phyloP scores from a whole-genome alignment of 2,329 filamentous ascomycete genomes.

The Diplodia mutila region DNA sequence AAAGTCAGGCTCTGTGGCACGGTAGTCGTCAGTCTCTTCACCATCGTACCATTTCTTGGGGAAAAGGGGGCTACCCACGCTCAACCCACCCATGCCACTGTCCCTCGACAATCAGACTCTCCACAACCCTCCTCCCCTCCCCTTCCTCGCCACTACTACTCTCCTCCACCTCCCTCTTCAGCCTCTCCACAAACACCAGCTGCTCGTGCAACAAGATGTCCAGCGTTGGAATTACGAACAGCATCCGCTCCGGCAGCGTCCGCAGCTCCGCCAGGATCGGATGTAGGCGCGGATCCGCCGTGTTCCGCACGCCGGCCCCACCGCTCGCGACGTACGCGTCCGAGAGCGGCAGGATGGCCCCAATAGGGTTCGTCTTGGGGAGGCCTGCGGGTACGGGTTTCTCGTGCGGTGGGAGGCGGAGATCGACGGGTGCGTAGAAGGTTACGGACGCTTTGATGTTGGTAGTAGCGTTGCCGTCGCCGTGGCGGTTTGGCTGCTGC shows the following conservation, averaged over 20 bases:
- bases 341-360: constrained; percentile 37
- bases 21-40: neutral
- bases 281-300: constrained; percentile 40
- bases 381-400: neutral
- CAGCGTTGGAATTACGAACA: constrained; percentile 47
- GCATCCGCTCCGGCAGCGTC: constrained; percentile 44
- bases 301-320: constrained; percentile 2
- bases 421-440: constrained; percentile 43
- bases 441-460: constrained; percentile 35
- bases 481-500: neutral
- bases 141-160: too few relatives aligned
- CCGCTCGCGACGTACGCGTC: constrained; percentile 49
- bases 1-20: constrained; percentile 28
- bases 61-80: constrained; percentile 28
- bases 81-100: constrained; percentile 41
- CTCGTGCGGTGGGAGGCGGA: constrained; percentile 9
- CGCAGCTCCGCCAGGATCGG: constrained; percentile 42
- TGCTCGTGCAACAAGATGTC: constrained; percentile 51
- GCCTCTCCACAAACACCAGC: constrained; percentile 43
- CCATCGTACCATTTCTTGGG: too few relatives aligned
- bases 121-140: constrained; percentile 30
- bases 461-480: too few relatives aligned
- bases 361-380: neutral
- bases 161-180: constrained; percentile 36
- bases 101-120: constrained; percentile 35